Percentiles rank a stretch among this genome's conserved stretches.
These are phyloP conservation scores for Gastrolobium bilobum DNA, from an alignment of 306 rosid genomes.

Conservation along the genomic window DNA sequence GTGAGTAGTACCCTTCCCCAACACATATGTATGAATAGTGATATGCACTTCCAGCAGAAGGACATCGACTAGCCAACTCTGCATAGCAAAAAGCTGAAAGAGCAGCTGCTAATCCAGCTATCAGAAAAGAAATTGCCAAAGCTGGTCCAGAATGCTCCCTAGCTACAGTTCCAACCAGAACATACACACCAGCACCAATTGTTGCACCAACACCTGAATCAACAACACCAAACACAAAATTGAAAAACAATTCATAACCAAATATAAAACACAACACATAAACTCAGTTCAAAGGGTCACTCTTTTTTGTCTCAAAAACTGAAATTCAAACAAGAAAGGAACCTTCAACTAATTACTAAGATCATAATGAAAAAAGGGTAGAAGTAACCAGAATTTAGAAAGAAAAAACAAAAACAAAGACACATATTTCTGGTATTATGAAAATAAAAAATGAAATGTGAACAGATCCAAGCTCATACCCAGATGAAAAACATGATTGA, in stretches of 20 bases:
- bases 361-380: neutral
- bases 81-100: conserved; percentile 97
- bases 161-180: conserved; percentile 95
- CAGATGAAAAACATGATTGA: neutral
- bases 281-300: conserved; percentile 3
- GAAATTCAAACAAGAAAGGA: conserved; percentile 32
- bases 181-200: conserved; percentile 97
- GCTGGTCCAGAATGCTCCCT: conserved; percentile 94
- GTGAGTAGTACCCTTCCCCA: conserved; percentile 85
- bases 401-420: neutral
- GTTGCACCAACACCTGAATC: conserved; percentile 90
- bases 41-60: conserved; percentile 99
- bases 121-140: conserved; percentile 79
- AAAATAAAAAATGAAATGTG: neutral
- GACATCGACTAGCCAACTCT: conserved; percentile 91
- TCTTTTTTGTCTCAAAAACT: neutral
- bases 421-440: neutral
- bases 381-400: neutral
- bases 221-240: conserved; percentile 19
- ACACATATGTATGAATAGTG: conserved; percentile 90
- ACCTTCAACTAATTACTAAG: neutral
- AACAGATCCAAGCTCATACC: conserved; percentile 6
- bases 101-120: conserved; percentile 92
- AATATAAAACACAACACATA: neutral
- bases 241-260: neutral